Percentiles rank a stretch among this genome's conserved stretches.
These are phyloP conservation scores for Chamaenerion angustifolium DNA, from an alignment of 345 rosid species.

Conservation along the genomic window DNA sequence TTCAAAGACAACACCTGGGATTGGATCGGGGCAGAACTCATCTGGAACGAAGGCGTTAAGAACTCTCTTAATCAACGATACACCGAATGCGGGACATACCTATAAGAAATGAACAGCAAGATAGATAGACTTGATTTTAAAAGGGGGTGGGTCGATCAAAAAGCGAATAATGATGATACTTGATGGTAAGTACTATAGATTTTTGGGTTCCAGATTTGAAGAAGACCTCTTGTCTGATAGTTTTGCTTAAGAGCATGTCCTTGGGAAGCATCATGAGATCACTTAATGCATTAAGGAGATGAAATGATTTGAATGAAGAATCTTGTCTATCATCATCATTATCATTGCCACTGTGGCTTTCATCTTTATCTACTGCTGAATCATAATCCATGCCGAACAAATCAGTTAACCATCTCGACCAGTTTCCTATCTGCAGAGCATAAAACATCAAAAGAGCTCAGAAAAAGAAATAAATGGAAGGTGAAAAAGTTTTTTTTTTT, in stretches of 20 bases:
- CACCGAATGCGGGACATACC: constrained; percentile 82
- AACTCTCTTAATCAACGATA: constrained; percentile 65
- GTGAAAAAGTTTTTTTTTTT: background rate
- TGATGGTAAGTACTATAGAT: background rate
- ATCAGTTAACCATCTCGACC: constrained; percentile 92
- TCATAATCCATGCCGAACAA: constrained; percentile 67
- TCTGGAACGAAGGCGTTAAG: constrained; percentile 58
- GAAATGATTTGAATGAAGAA: constrained; percentile 53
- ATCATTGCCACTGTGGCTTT: constrained; percentile 6
- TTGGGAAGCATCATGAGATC: constrained; percentile 99
- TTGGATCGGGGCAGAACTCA: constrained; percentile 88
- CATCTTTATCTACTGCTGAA: constrained; percentile 17
- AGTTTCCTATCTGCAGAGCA: constrained; percentile 68
- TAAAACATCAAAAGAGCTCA: constrained; percentile 6
- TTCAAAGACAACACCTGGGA: constrained; percentile 66
- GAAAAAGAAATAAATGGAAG: background rate
- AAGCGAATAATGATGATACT: no score
- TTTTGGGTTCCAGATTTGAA: background rate
- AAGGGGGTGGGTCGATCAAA: no score
- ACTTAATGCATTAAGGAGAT: constrained; percentile 77
- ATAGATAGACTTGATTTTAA: no score
- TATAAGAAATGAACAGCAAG: constrained; percentile 10
- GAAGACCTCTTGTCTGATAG: constrained; percentile 75
- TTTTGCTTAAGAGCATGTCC: constrained; percentile 62
- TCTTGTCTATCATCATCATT: constrained; percentile 26